A percentile compares a stretch with the other conserved stretches of the same genome.
These are phyloP conservation scores for Barbatosphaeria neglecta DNA, from an alignment of 495 filamentous ascomycete species.

Conservation along the genomic window DNA sequence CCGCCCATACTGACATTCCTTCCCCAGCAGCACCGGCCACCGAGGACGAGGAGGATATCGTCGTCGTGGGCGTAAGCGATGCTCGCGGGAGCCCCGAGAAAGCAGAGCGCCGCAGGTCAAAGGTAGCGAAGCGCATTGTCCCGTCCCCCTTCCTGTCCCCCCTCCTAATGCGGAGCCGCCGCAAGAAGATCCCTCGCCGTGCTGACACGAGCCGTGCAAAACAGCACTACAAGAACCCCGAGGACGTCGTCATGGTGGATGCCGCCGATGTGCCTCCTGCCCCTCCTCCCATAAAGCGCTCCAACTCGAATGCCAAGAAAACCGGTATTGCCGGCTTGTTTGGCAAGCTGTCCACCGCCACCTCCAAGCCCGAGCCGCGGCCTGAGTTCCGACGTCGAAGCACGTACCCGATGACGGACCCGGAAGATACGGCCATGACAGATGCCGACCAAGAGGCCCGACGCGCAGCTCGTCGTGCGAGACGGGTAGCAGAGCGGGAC, in stretches of 20 bases:
- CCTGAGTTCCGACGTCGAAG: slow-evolving; percentile 31
- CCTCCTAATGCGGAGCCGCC: slow-evolving; percentile 11
- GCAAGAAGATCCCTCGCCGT: slow-evolving; percentile 5
- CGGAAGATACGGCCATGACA: slow-evolving; percentile 24
- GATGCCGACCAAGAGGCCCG: slow-evolving; percentile 43
- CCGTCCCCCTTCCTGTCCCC: too few relatives aligned
- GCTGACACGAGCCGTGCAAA: slow-evolving; percentile 10
- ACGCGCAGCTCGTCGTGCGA: slow-evolving; percentile 39
- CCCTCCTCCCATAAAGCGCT: slow-evolving; percentile 25
- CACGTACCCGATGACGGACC: slow-evolving; percentile 29
- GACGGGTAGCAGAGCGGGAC: slow-evolving; percentile 30
- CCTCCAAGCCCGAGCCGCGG: slow-evolving; percentile 20
- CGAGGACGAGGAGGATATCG: slow-evolving; percentile 34
- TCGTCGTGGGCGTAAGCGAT: slow-evolving; percentile 33
- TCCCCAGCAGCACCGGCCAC: not conserved
- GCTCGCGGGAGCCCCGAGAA: slow-evolving; percentile 30
- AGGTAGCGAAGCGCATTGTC: slow-evolving; percentile 20
- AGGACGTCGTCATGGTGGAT: slow-evolving; percentile 30
- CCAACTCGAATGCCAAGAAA: slow-evolving; percentile 28
- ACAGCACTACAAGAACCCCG: slow-evolving; percentile 25
- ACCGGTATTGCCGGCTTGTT: slow-evolving; percentile 28
- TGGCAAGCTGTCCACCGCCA: slow-evolving; percentile 27
- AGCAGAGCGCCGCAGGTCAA: slow-evolving; percentile 29
- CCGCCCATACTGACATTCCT: slow-evolving; percentile 7
- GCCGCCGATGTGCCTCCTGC: slow-evolving; percentile 18